phyloP scores from a whole-genome alignment of 495 filamentous ascomycete species.

The Glarea lozoyensis region DNA sequence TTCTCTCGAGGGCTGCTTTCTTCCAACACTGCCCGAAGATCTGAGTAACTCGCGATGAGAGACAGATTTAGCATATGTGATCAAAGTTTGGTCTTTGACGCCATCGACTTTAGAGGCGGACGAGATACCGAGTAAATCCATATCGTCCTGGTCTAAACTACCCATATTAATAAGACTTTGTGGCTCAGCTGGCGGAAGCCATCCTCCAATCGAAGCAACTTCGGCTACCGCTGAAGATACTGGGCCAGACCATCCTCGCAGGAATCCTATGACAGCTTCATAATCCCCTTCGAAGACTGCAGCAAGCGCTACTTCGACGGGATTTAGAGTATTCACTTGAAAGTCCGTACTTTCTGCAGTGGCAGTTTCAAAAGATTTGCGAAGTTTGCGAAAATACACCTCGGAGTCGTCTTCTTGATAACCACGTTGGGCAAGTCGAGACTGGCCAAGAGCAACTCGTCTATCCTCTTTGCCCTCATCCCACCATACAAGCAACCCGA shows the following conservation, averaged over 20 bases:
- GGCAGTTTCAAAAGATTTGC: conserved; percentile 37
- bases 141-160: conserved; percentile 42
- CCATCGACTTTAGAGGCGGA: conserved; percentile 35
- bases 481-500: conserved; percentile 82
- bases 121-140: conserved; percentile 43
- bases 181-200: conserved; percentile 51
- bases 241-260: conserved; percentile 70
- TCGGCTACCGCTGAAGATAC: conserved; percentile 70
- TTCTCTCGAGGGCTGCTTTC: conserved; percentile 36
- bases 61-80: conserved; percentile 60
- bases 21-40: conserved; percentile 17
- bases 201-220: conserved; percentile 63
- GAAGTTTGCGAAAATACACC: conserved; percentile 30
- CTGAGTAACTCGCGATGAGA: conserved; percentile 31
- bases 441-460: conserved; percentile 27
- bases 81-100: conserved; percentile 61
- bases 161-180: conserved; percentile 32
- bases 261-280: conserved; percentile 60
- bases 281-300: conserved; percentile 70
- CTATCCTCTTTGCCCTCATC: conserved; percentile 58
- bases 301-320: conserved; percentile 69
- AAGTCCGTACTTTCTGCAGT: conserved; percentile 38
- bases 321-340: conserved; percentile 59
- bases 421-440: conserved; percentile 22
- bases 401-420: conserved; percentile 28